phyloP scores from a whole-genome alignment of 2,329 filamentous ascomycete genomes.

The Apiospora koreana region DNA sequence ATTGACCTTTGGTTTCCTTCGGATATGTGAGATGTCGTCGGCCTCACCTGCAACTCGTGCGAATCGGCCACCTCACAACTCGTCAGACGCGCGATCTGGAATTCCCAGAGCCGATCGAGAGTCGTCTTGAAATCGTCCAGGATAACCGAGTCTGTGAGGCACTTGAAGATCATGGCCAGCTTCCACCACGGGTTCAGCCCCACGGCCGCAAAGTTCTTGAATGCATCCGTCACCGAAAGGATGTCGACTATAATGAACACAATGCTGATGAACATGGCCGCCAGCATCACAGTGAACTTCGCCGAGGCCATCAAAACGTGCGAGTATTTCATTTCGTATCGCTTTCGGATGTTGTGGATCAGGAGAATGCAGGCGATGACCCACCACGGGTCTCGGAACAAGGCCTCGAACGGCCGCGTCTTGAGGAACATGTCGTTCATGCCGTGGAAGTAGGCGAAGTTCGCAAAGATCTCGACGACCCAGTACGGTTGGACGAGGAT shows the following conservation, averaged over 20 bases:
- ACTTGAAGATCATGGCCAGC: slow-evolving; percentile 65
- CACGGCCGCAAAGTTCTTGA: slow-evolving; percentile 39
- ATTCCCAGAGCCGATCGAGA: slow-evolving; percentile 33
- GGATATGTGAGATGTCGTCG: not conserved
- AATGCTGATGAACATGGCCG: slow-evolving; percentile 61
- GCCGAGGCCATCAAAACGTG: slow-evolving; percentile 63
- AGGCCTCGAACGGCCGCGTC: slow-evolving; percentile 60
- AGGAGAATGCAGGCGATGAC: slow-evolving; percentile 61
- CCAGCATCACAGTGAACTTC: slow-evolving; percentile 63
- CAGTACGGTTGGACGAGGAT: slow-evolving; percentile 63
- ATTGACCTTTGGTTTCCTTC: not conserved
- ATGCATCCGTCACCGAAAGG: slow-evolving; percentile 54
- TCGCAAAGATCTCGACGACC: slow-evolving; percentile 65
- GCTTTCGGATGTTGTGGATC: slow-evolving; percentile 63
- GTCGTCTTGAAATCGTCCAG: slow-evolving; percentile 69
- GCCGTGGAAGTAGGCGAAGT: slow-evolving; percentile 64
- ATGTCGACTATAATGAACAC: slow-evolving; percentile 64
- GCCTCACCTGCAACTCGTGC: not conserved
- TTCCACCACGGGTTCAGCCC: slow-evolving; percentile 67
- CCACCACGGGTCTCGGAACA: slow-evolving; percentile 70
- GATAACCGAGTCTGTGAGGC: slow-evolving; percentile 65
- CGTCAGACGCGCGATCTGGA: slow-evolving; percentile 6
- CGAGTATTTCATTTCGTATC: slow-evolving; percentile 58
- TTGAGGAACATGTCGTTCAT: slow-evolving; percentile 52
- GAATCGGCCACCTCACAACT: slow-evolving; percentile 54